Evolutionary conservation across 768 basidiomycete genomes (phyloP), one percentile per base, ranked within the genome.

Genomic region (Lactarius psammicola): DNA sequence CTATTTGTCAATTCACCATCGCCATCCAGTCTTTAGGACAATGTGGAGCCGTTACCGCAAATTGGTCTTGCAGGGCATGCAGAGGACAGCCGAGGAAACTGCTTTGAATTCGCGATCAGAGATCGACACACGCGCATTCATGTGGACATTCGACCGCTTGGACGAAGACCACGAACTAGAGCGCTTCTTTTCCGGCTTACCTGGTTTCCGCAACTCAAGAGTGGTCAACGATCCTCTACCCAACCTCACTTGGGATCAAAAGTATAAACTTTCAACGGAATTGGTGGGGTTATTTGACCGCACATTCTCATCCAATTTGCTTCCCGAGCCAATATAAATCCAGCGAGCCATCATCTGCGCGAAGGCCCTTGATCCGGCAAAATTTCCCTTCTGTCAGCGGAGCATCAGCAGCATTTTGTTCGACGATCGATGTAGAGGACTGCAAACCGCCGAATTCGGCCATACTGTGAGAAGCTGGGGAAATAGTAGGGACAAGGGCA

Each of bases 371-470:
- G 8, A n/a, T 44, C 42, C 42, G 9, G 11, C 20, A 1, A 20
- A 44, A 20, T 0, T 4, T 44, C 42, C 20, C 0, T 4, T 0
- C 2, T n/a, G n/a, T n/a, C n/a, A n/a, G n/a, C n/a, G n/a, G 0
- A 34, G 42, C 42, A n/a, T 9, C 8, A 8, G 4, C 42, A 44
- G 4, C 7, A 44, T 20, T 9, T 9, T 44, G 20, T 44, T 3
- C 42, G 2, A 44, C 3, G 18, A 44, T 9, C 42, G 8, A 44
- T 7, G n/a, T 44, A 10, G 20, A n/a, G 20, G 42, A 4, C 7
- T 20, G 20, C 9, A n/a, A 8, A 20, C 42, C 20, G 20, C 42
- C 8, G n/a, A 9, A n/a, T 44, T 9, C 9, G 20, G 9, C 42
- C 34, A 20, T 2, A 44, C n/a, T n/a, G 20, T 44, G 8, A n/a